Evolutionary conservation across 169 alveolate species (phyloP).

Genomic region (Plasmodium yoelii): DNA sequence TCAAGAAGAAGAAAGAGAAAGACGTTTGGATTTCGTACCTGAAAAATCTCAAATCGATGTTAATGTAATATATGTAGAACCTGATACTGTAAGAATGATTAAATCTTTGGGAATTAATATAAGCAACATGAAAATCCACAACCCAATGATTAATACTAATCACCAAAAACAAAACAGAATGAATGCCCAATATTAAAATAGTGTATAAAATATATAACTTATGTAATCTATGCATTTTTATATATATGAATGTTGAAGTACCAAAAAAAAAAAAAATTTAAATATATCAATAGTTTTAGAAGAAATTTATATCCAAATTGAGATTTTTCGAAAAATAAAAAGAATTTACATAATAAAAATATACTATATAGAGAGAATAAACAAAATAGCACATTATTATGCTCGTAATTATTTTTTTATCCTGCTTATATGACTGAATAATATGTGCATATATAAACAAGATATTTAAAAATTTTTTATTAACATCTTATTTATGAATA

Average conservation of each 20-base stretch:
- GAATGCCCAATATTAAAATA: conserved; percentile 36
- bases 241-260: background rate
- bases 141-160: conserved; percentile 58
- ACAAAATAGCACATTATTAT: too few species aligned
- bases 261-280: conserved; percentile 1
- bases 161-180: conserved; percentile 75
- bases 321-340: background rate
- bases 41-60: conserved; percentile 95
- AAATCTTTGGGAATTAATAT: conserved; percentile 86
- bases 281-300: background rate
- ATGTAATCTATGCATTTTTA: too few species aligned
- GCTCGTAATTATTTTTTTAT: too few species aligned
- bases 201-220: background rate
- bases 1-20: conserved; percentile 99
- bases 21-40: conserved; percentile 98
- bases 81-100: conserved; percentile 92
- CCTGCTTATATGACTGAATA: too few species aligned
- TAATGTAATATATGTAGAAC: conserved; percentile 90
- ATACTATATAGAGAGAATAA: too few species aligned
- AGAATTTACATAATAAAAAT: background rate
- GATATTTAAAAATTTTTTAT: background rate
- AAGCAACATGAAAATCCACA: conserved; percentile 85
- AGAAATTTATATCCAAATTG: too few species aligned
- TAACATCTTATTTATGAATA: background rate
- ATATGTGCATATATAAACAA: background rate